Base-by-base conservation (phyloP, 2,329 filamentous ascomycete species). In the Decorospora gaudefroyi region DNA sequence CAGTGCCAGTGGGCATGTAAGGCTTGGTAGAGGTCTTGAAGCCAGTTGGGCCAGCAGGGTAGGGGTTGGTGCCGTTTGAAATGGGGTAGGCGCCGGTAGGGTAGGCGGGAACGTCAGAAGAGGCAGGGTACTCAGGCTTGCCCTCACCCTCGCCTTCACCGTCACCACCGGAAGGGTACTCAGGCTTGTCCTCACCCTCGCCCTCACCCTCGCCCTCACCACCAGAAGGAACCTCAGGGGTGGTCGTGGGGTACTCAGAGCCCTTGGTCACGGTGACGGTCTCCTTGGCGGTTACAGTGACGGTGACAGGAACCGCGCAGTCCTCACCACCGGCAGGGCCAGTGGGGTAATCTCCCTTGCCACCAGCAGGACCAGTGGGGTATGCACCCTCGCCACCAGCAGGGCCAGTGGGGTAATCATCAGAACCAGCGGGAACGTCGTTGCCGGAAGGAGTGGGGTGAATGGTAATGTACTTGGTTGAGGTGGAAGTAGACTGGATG, bases 221-320 rank as follows among this genome's bases (percentile, higher is more conserved):
- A n/a, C n/a, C n/a, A n/a, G 43, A 38, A 4, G 42, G 41, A 30
- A 39, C 42, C 25, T 29, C 41, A 12, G 41, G 41, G 31, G 53
- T 46, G 12, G 38, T 39, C 18, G 46, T 38, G 15, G 51, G 31
- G 44, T 54, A 39, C 11, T 38, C 46, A 10, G 32, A 12, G 33
- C 55, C 62, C 49, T 52, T 57, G 38, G 65, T 68, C 44, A 71
- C 67, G 28, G 59, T 64, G 57, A 71, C 65, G 49, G 67, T 71
- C 64, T 70, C 66, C 59, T 68, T 61, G 13, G 55, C 45, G 35
- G 68, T 70, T 23, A 68, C 62, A 19, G 68, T 70, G 29, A 70
- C 67, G 28, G 68, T 71, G 36, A 65, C 61, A 12, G 68, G 62
- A 43, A 51, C 49, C 43, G 56, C 52, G 57, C 67, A 70, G 38